phyloP scores from a whole-genome alignment of 345 rosid species.

The Hibiscus trionum region DNA sequence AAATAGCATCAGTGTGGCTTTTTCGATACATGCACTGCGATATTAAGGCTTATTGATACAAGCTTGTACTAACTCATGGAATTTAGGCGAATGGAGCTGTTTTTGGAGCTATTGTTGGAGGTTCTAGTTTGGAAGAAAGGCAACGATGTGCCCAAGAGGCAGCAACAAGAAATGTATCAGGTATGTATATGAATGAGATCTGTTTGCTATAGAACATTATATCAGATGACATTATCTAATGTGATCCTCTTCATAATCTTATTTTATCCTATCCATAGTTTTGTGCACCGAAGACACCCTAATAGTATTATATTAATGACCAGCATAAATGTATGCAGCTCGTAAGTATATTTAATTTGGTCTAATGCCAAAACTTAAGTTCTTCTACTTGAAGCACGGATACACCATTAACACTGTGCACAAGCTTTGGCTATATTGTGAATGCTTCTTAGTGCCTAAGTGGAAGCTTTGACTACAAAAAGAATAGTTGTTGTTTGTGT shows the following conservation, averaged over 20 bases:
- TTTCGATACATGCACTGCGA: not conserved
- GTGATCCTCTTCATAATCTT: not conserved
- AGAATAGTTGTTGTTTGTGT: no score
- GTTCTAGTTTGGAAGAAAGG: slow-evolving; percentile 48
- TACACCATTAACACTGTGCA: not conserved
- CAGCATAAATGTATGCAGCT: not conserved
- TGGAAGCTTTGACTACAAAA: not conserved
- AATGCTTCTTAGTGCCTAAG: not conserved
- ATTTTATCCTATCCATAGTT: not conserved
- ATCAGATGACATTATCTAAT: not conserved
- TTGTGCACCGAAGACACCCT: no score
- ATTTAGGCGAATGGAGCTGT: slow-evolving; percentile 48
- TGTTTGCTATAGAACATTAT: not conserved
- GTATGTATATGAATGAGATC: not conserved
- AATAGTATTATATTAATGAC: not conserved
- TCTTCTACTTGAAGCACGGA: not conserved
- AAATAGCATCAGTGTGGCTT: not conserved
- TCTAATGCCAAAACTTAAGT: not conserved
- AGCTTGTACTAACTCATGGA: slow-evolving; percentile 6
- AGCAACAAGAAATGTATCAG: not conserved
- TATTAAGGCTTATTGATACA: not conserved
- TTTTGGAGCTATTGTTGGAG: slow-evolving; percentile 76
- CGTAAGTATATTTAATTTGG: not conserved
- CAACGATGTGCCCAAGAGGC: slow-evolving; percentile 47
- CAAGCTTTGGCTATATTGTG: not conserved